These are phyloP conservation scores for Talaromyces trachyspermus DNA, from an alignment of 495 filamentous ascomycete species.

Conservation along the genomic window DNA sequence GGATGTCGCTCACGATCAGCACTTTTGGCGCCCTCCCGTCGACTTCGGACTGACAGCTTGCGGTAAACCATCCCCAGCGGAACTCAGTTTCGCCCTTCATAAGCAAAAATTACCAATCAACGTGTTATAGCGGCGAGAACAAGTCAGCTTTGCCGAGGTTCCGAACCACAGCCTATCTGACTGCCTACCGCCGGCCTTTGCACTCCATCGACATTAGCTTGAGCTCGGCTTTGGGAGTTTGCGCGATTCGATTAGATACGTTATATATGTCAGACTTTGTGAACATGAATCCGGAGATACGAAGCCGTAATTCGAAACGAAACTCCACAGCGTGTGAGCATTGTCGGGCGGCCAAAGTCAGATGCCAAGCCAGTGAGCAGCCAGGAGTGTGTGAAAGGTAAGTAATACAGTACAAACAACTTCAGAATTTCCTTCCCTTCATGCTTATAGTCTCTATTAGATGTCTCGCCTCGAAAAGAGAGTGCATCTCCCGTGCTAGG, in stretches of 20 bases:
- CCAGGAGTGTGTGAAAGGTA: constrained; percentile 6
- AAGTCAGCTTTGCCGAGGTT: too few relatives aligned
- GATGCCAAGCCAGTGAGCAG: constrained; percentile 7
- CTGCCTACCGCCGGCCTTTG: not conserved
- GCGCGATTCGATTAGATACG: not conserved
- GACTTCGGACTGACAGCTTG: not conserved
- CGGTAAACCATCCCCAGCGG: not conserved
- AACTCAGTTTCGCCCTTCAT: not conserved
- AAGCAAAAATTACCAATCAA: constrained; percentile 3
- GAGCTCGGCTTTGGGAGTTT: too few relatives aligned
- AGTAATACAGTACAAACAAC: not conserved
- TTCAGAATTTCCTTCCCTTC: not conserved
- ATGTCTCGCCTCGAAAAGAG: constrained; percentile 9
- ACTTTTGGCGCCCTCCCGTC: not conserved
- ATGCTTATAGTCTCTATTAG: constrained; percentile 1
- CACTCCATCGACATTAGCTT: not conserved
- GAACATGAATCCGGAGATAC: not conserved
- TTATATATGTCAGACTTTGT: not conserved
- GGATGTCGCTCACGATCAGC: not conserved
- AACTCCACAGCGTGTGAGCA: constrained; percentile 6
- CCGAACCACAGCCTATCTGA: too few relatives aligned
- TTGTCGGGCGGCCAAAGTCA: constrained; percentile 3
- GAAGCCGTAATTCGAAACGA: not conserved
- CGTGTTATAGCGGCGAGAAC: too few relatives aligned
- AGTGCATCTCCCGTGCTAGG: constrained; percentile 2